Evolutionary conservation across 2,329 filamentous ascomycete genomes (phyloP).

Genomic region (Pseudogymnoascus destructans): DNA sequence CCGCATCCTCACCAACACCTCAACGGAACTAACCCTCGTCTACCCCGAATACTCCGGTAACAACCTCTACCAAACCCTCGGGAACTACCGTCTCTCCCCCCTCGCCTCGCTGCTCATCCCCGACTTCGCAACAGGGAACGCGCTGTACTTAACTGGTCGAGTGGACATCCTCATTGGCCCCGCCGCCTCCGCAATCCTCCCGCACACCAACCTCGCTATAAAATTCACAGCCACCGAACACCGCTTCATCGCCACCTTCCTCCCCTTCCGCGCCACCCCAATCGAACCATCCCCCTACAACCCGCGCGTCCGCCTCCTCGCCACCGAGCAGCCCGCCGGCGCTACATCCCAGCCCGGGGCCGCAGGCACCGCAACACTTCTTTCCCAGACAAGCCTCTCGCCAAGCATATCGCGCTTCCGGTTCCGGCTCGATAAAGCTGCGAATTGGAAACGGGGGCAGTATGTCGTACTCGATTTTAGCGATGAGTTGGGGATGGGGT

Average conservation of each 20-base stretch:
- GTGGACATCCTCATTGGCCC: constrained; percentile 53
- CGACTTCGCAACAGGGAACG: constrained; percentile 58
- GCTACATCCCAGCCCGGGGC: constrained; percentile 20
- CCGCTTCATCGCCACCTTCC: constrained; percentile 47
- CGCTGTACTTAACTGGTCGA: constrained; percentile 58
- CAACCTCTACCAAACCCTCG: constrained; percentile 68
- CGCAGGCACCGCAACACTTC: constrained; percentile 36
- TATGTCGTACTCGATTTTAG: constrained; percentile 66
- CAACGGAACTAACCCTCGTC: constrained; percentile 35
- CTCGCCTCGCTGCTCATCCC: constrained; percentile 58
- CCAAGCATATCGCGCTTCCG: constrained; percentile 55
- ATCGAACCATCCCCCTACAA: constrained; percentile 65
- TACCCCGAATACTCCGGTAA: constrained; percentile 82
- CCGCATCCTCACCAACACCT: constrained; percentile 47
- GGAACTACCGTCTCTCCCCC: constrained; percentile 58
- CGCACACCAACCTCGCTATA: constrained; percentile 60
- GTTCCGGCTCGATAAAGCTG: constrained; percentile 33
- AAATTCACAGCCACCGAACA: constrained; percentile 49
- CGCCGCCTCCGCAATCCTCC: constrained; percentile 48
- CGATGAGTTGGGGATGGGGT: constrained; percentile 56
- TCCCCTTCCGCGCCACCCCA: constrained; percentile 52
- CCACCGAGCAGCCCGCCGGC: constrained; percentile 34
- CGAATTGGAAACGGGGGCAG: constrained; percentile 54
- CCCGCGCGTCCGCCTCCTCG: constrained; percentile 53
- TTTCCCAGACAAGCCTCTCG: constrained; percentile 46